Evolutionary conservation across 2,329 filamentous ascomycete species (phyloP), one percentile per base, ranked within the genome.

Genomic region (Aspergillus viridinutans): DNA sequence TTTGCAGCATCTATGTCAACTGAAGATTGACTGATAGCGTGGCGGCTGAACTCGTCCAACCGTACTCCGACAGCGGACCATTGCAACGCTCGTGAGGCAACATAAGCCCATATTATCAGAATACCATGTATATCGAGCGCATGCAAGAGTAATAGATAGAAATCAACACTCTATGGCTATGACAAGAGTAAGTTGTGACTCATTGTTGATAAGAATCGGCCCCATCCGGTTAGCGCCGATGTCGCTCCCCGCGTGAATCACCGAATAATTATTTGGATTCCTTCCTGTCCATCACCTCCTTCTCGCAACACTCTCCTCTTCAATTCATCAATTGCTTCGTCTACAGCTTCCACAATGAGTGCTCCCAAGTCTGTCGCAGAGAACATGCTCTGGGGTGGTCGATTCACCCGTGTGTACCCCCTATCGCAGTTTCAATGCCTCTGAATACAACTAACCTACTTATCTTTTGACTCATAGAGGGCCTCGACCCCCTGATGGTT

Each of bases 401-500:
- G 83, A 60, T 86, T 86, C 69, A 85, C 83, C 61, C 82, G 81
- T 82, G 62, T 63, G 70, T 67, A 54, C 52, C 47, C 48, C 32
- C 38, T 40, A 59, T 12, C 17, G 40, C 49, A 53, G 38, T 20
- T 47, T 54, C 55, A 50, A 57, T 53, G 52, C 54, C 53, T 56
- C 56, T 64, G 55, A 58, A 58, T 63, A 42, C 51, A 50, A 54
- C 61, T 62, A 62, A 67, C 60, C 51, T 59, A 54, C 50, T 17
- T 38, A 38, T 38, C 5, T 49, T 40, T 32, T n/a, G 32, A 54
- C 51, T 45, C 66, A 49, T 66, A 89, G 89, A 90, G 79, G 88
- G 84, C 65, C 85, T 93, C 64, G 90, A 95, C 76, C 90, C 90
- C 54, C 83, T 95, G 53, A 96, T 96, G 90, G 82, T 86, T 59